Evolutionary conservation across 2,329 filamentous ascomycete genomes (phyloP), one percentile per base, ranked within the genome.

Genomic region (Hymenoscyphus repandus): DNA sequence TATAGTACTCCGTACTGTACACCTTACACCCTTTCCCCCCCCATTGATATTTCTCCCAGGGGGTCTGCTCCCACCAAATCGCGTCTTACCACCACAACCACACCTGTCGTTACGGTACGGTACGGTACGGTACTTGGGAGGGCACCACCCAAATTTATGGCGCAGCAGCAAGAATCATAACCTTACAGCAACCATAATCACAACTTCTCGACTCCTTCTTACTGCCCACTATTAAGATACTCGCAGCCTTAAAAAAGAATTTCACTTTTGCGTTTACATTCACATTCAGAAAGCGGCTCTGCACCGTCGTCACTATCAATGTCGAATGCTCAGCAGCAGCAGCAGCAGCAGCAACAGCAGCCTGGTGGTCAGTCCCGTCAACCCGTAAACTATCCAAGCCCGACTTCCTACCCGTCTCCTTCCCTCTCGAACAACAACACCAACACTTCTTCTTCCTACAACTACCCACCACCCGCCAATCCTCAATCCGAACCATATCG

Each of bases 371-470:
- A 58, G 34, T 44, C 54, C 47, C 61, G 60, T 43, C 58, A 61
- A 42, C 45, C 58, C 11, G 61, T 58, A 9, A 63, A 53, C 50
- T 76, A 74, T 62, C 72, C 66, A 63, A 74, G 66, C 64, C 74
- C 68, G 50, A 68, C 73, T 54, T 74, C 72, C 17, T 77, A 76
- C 58, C 73, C 74, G 9, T 76, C 74, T 47, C 74, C 74, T 7
- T 40, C 38, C 10, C 38, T 40, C 17, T 40, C 38, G n/a, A 40
- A 40, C 38, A 40, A 40, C 38, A 40, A 40, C 22, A 4, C 4
- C 22, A 27, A 27, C 22, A 27, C 22, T 7, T 4, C 22, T 4
- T 40, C 38, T n/a, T 40, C 38, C 6, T 40, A 40, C 38, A 40
- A 40, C 45, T 47, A 47, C 17, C 45, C 45, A 2, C 30, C 43